These are phyloP conservation scores for Hypoxylon lenormandii DNA, from an alignment of 495 filamentous ascomycete genomes.

Conservation along the genomic window DNA sequence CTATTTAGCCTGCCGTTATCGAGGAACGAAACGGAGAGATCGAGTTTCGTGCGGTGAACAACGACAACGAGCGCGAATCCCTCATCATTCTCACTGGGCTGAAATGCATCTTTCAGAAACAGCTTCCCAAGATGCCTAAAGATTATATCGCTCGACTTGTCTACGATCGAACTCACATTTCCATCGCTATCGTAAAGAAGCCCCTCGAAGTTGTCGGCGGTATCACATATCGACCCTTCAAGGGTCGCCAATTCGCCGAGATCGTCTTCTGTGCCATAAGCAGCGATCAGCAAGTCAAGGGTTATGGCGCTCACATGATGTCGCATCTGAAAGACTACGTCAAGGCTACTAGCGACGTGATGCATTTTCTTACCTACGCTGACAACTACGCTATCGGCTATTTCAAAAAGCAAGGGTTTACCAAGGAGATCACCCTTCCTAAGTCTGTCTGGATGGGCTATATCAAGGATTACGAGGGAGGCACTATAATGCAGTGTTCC, in stretches of 20 bases:
- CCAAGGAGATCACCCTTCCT: conserved; percentile 95
- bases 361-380: conserved; percentile 98
- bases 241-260: conserved; percentile 91
- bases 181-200: conserved; percentile 97
- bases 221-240: conserved; percentile 96
- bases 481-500: conserved; percentile 98
- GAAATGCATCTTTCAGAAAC: conserved; percentile 98
- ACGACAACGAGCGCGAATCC: conserved; percentile 87
- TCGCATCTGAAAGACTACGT: conserved; percentile 98
- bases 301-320: conserved; percentile 98
- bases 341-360: conserved; percentile 93
- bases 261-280: conserved; percentile 99
- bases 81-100: conserved; percentile 94
- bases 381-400: conserved; percentile 99
- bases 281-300: conserved; percentile 97
- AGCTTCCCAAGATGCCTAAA: conserved; percentile 98
- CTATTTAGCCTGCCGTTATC: conserved; percentile 79
- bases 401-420: conserved; percentile 99
- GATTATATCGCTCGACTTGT: conserved; percentile 97
- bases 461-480: conserved; percentile 99
- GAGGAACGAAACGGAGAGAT: conserved; percentile 97
- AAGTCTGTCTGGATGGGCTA: conserved; percentile 97
- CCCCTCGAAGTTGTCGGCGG: conserved; percentile 94
- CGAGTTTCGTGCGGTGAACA: conserved; percentile 97
- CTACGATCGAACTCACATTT: conserved; percentile 95